phyloP scores from a whole-genome alignment of 257 asterid species.

The Petunia secreta region DNA sequence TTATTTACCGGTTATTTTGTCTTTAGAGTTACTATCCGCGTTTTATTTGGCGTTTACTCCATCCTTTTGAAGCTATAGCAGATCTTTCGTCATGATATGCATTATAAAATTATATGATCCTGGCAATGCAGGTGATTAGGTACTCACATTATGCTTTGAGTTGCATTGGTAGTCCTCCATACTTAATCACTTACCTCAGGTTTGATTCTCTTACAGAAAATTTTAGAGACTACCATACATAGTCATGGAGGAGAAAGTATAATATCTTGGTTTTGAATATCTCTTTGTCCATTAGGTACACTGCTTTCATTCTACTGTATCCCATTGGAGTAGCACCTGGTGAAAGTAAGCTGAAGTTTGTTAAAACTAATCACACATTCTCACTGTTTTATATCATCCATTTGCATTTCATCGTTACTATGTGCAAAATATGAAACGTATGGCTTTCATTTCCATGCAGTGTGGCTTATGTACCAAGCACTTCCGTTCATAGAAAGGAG shows the following conservation, averaged over 20 bases:
- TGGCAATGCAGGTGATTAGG: constrained; percentile 65
- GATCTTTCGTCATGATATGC: constrained; percentile 8
- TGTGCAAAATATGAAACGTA: not conserved
- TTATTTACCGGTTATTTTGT: not conserved
- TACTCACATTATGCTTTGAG: constrained; percentile 75
- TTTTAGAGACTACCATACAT: not conserved
- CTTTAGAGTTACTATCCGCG: not conserved
- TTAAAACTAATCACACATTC: not conserved
- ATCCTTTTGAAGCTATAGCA: not conserved
- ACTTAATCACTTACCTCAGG: constrained; percentile 79
- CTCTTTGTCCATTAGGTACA: constrained; percentile 60
- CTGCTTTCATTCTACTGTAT: constrained; percentile 81
- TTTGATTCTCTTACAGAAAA: constrained; percentile 32
- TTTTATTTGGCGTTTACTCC: not conserved
- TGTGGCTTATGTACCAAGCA: constrained; percentile 93
- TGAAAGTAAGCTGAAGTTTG: constrained; percentile 70
- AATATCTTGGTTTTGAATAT: constrained; percentile 9
- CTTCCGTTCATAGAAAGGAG: constrained; percentile 72
- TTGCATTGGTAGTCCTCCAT: constrained; percentile 62
- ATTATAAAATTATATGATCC: not conserved
- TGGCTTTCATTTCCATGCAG: constrained; percentile 41
- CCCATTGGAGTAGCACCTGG: constrained; percentile 88
- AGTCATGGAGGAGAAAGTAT: constrained; percentile 16
- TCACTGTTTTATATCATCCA: not conserved
- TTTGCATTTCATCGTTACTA: not conserved